These are phyloP conservation scores for Ascochyta rabiei DNA, from an alignment of 2,329 filamentous ascomycete species.

Conservation along the genomic window DNA sequence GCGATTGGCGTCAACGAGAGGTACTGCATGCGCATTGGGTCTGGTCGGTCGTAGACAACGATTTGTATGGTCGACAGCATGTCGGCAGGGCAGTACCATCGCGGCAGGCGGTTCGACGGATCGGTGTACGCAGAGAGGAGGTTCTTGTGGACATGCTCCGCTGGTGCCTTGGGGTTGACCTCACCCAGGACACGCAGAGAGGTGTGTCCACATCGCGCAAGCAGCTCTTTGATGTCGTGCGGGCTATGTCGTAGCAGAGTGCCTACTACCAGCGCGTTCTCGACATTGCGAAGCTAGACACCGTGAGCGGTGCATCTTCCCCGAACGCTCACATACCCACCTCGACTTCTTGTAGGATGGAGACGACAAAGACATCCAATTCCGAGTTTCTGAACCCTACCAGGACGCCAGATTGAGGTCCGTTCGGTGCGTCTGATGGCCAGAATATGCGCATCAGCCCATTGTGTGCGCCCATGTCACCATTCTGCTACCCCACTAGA, in stretches of 20 bases:
- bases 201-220: constrained; percentile 80
- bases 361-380: constrained; percentile 86
- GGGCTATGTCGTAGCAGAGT: constrained; percentile 82
- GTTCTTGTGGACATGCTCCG: constrained; percentile 65
- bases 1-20: constrained; percentile 90
- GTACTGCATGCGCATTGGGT: constrained; percentile 92
- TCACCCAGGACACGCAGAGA: constrained; percentile 86
- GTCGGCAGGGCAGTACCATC: constrained; percentile 70
- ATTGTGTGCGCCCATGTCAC: constrained; percentile 71
- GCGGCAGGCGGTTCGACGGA: constrained; percentile 63
- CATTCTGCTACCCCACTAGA: constrained; percentile 67
- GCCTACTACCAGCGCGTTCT: constrained; percentile 83
- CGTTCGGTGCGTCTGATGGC: constrained; percentile 83
- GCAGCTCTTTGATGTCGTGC: constrained; percentile 80
- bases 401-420: constrained; percentile 79
- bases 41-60: constrained; percentile 85
- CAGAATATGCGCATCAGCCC: constrained; percentile 98
- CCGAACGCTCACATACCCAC: constrained; percentile 56
- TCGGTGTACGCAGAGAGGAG: constrained; percentile 68
- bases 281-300: constrained; percentile 61
- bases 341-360: constrained; percentile 90
- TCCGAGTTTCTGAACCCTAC: constrained; percentile 96
- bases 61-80: constrained; percentile 79
- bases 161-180: constrained; percentile 67
- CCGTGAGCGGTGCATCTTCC: constrained; percentile 9